A percentile compares a stretch with the other conserved stretches of the same genome.
Conservation (phyloP, 2,329 filamentous ascomycete genomes). For the Mycosphaerelloides madeirae region DNA sequence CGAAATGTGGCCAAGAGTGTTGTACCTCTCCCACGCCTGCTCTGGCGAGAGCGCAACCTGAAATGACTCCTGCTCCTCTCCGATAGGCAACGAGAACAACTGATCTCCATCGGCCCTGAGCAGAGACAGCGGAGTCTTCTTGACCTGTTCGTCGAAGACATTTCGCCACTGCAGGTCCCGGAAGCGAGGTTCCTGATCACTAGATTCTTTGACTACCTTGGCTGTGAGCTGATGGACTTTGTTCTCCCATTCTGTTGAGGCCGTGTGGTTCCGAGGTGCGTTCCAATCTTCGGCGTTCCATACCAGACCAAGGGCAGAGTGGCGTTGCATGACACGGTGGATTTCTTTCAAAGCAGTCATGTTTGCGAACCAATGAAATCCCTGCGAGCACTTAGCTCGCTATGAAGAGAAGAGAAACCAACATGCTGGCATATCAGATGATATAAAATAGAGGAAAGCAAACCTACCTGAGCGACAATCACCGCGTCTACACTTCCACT, state of each 20-base stretch:
- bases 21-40: slow-evolving; percentile 59
- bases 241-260: slow-evolving; percentile 58
- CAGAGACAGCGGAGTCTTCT: slow-evolving; percentile 46
- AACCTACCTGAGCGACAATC: slow-evolving; percentile 63
- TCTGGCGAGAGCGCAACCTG: slow-evolving; percentile 56
- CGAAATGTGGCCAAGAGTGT: slow-evolving; percentile 64
- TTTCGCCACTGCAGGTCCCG: slow-evolving; percentile 60
- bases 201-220: slow-evolving; percentile 50
- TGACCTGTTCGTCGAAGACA: slow-evolving; percentile 58
- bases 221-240: slow-evolving; percentile 57
- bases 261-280: slow-evolving; percentile 53
- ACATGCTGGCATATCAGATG: not conserved
- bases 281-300: slow-evolving; percentile 59
- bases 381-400: slow-evolving; percentile 25
- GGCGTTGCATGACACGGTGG: slow-evolving; percentile 59
- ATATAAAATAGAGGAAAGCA: not conserved
- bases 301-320: slow-evolving; percentile 59
- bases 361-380: slow-evolving; percentile 61
- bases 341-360: slow-evolving; percentile 60
- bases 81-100: slow-evolving; percentile 59
- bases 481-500: slow-evolving; percentile 61
- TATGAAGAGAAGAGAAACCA: slow-evolving; percentile 3
- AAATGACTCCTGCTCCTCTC: slow-evolving; percentile 54
- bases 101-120: slow-evolving; percentile 40
- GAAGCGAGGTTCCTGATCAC: slow-evolving; percentile 61